Conservation (phyloP, 2,329 filamentous ascomycete species). For the Furcasterigmium sp. region DNA sequence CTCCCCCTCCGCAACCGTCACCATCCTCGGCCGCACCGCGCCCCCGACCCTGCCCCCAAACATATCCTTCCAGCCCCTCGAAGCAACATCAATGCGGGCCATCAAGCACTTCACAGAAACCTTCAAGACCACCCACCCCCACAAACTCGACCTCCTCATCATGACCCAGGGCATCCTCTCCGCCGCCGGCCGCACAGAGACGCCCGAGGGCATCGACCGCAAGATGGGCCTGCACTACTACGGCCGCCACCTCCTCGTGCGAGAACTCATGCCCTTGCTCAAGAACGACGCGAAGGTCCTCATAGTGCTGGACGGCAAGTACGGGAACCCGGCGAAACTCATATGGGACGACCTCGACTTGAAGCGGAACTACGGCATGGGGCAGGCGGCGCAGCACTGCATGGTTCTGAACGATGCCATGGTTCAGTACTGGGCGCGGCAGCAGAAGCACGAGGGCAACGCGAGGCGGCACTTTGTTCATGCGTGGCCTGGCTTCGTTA, state of each 20-base stretch:
- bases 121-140: constrained; percentile 16
- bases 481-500: constrained; percentile 31
- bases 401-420: constrained; percentile 32
- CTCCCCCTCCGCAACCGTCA: constrained; percentile 18
- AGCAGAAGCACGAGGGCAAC: constrained; percentile 15
- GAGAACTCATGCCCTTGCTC: constrained; percentile 53
- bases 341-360: constrained; percentile 34
- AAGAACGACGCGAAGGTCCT: constrained; percentile 20
- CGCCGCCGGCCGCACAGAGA: constrained; percentile 33
- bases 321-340: constrained; percentile 26
- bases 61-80: constrained; percentile 23
- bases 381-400: constrained; percentile 28
- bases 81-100: constrained; percentile 25
- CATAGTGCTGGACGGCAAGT: constrained; percentile 24
- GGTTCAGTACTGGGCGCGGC: constrained; percentile 24
- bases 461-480: constrained; percentile 29
- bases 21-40: constrained; percentile 25
- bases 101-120: constrained; percentile 25
- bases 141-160: constrained; percentile 40
- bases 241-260: constrained; percentile 49
- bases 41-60: constrained; percentile 22
- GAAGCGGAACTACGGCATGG: constrained; percentile 23
- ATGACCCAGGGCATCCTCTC: constrained; percentile 29
- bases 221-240: constrained; percentile 49
- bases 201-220: constrained; percentile 49